Evolutionary conservation across 148 eudicot genomes (phyloP).

Genomic region (Rhododendron ferrugineum): DNA sequence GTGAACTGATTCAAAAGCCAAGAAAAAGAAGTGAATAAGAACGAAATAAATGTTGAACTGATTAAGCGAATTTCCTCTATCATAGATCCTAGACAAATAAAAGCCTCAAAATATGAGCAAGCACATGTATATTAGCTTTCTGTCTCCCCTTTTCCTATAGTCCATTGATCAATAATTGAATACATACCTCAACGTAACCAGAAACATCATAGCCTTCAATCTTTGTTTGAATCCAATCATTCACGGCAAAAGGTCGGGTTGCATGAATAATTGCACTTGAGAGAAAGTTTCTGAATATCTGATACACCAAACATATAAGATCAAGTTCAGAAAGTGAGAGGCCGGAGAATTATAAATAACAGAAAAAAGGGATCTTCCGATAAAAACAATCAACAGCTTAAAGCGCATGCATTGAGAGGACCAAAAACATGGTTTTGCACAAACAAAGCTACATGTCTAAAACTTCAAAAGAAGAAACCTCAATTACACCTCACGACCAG

Average conservation of each 20-base stretch:
- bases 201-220: slow-evolving; percentile 95
- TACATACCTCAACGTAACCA: slow-evolving; percentile 92
- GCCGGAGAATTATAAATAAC: neutral
- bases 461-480: neutral
- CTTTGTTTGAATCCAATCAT: slow-evolving; percentile 89
- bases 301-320: too few species aligned
- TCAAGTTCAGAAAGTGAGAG: neutral
- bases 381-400: neutral
- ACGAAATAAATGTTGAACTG: neutral
- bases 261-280: slow-evolving; percentile 94
- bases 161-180: neutral
- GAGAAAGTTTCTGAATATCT: slow-evolving; percentile 93
- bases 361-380: neutral
- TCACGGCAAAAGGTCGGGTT: slow-evolving; percentile 75
- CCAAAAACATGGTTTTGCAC: neutral
- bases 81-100: neutral
- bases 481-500: slow-evolving; percentile 89
- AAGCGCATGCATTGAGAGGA: neutral
- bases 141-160: neutral
- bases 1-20: neutral
- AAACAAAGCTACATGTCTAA: neutral
- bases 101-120: neutral
- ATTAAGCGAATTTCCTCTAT: neutral
- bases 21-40: neutral
- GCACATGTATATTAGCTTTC: neutral